phyloP scores from a whole-genome alignment of 257 asterid genomes.

The Salvia rosmarinus region DNA sequence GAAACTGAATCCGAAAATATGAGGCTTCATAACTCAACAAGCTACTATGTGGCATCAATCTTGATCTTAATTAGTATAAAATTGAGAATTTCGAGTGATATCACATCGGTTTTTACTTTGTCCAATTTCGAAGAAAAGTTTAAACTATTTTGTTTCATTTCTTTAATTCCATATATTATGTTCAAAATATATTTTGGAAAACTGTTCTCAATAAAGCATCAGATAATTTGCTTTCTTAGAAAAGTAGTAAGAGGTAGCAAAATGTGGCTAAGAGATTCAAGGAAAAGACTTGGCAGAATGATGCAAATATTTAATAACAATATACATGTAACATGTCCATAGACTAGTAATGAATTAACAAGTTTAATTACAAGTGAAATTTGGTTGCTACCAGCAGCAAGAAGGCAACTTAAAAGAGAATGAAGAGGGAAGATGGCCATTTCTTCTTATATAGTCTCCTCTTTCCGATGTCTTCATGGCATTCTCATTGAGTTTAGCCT shows the following conservation, averaged over 20 bases:
- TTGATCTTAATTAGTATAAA: too few relatives aligned
- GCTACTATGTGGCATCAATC: too few relatives aligned
- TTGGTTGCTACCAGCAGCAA: slow-evolving; percentile 55
- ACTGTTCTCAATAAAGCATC: too few relatives aligned
- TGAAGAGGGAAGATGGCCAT: slow-evolving; percentile 72
- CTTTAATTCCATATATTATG: too few relatives aligned
- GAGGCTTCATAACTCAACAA: too few relatives aligned
- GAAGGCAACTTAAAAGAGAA: slow-evolving; percentile 68
- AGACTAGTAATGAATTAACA: neutral
- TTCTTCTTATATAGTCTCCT: slow-evolving; percentile 77
- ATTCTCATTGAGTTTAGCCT: slow-evolving; percentile 73
- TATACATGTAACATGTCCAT: neutral
- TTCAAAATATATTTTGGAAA: too few relatives aligned
- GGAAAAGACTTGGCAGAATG: neutral
- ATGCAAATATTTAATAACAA: neutral
- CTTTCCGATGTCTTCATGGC: slow-evolving; percentile 67
- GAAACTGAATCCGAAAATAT: too few relatives aligned
- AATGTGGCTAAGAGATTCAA: neutral
- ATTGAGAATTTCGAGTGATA: too few relatives aligned
- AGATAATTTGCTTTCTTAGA: too few relatives aligned
- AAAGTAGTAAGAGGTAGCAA: neutral
- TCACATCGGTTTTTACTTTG: too few relatives aligned
- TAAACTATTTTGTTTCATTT: too few relatives aligned
- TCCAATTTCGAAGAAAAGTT: too few relatives aligned
- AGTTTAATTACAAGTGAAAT: neutral